Evolutionary conservation across 352 stramenopile genomes (phyloP).

Genomic region (Nothophytophthora sp.): DNA sequence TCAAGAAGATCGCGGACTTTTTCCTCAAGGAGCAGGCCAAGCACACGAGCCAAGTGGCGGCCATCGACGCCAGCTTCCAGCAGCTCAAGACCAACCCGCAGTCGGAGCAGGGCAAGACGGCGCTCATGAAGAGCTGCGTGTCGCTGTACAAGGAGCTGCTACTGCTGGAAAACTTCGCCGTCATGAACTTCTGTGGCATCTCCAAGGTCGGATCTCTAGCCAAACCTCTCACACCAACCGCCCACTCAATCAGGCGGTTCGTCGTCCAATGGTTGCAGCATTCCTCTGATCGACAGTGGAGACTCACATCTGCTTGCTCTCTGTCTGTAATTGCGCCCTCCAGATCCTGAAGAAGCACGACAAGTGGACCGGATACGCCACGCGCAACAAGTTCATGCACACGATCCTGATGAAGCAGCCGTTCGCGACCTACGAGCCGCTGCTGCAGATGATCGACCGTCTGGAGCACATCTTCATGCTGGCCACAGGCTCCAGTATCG

Average conservation of each 20-base stretch:
- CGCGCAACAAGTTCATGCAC: conserved; percentile 89
- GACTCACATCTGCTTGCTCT: conserved; percentile 5
- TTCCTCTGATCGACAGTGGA: too few relatives aligned
- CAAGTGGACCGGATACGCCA: conserved; percentile 92
- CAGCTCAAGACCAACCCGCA: conserved; percentile 57
- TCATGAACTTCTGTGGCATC: conserved; percentile 91
- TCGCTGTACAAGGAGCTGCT: conserved; percentile 87
- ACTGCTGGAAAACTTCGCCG: conserved; percentile 87
- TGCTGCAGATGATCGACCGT: conserved; percentile 87
- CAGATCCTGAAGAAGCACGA: conserved; percentile 91
- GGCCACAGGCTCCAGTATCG: conserved; percentile 83
- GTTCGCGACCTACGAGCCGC: conserved; percentile 82
- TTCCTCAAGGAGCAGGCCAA: conserved; percentile 83
- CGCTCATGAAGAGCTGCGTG: conserved; percentile 83
- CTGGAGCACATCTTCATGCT: conserved; percentile 90
- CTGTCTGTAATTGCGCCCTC: not conserved
- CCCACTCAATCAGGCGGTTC: conserved; percentile 12
- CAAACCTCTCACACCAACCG: conserved; percentile 1
- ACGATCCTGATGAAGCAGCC: conserved; percentile 90
- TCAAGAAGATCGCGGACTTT: conserved; percentile 87
- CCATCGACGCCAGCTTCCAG: conserved; percentile 69
- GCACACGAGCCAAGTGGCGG: conserved; percentile 62
- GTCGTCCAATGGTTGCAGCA: conserved; percentile 13
- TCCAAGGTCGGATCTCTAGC: conserved; percentile 54
- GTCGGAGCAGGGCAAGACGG: conserved; percentile 69